These are phyloP conservation scores for Fusarium neocosmosporiellum DNA, from an alignment of 2,329 filamentous ascomycete species.

Conservation along the genomic window DNA sequence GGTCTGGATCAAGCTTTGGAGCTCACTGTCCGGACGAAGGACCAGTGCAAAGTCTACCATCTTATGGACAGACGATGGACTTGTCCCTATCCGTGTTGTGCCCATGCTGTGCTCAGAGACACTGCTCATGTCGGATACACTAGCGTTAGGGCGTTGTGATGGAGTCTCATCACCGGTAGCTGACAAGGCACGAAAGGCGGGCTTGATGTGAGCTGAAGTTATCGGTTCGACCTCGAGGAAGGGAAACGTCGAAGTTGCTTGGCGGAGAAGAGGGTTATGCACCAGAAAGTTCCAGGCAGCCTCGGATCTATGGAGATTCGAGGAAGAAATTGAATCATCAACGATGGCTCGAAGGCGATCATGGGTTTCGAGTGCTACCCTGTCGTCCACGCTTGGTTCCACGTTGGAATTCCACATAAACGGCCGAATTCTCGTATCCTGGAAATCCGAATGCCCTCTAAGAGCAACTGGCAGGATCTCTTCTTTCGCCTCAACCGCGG, in stretches of 20 bases:
- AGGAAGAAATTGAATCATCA: conserved; percentile 6
- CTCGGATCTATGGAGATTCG: conserved; percentile 8
- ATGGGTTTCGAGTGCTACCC: background rate
- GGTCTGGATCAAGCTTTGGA: background rate
- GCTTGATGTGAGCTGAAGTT: conserved; percentile 3
- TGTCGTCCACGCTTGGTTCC: background rate
- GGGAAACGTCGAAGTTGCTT: background rate
- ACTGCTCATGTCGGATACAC: background rate
- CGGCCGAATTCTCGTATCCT: background rate
- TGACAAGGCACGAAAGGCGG: background rate
- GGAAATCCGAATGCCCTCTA: background rate
- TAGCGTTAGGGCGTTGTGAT: background rate
- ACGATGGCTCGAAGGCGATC: conserved; percentile 3
- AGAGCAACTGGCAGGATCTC: conserved; percentile 6
- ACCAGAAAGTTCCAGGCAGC: conserved; percentile 14
- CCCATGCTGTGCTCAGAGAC: background rate
- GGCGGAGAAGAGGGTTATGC: background rate
- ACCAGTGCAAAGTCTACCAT: conserved; percentile 8
- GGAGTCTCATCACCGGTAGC: background rate
- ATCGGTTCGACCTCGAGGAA: conserved; percentile 13
- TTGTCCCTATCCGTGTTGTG: background rate
- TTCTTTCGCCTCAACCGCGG: conserved; percentile 1
- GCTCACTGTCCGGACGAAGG: background rate
- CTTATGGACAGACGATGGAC: conserved; percentile 7
- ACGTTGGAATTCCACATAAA: background rate